Conservation (phyloP, 2,329 filamentous ascomycete genomes). For the Clarireedia homoeocarpa region DNA sequence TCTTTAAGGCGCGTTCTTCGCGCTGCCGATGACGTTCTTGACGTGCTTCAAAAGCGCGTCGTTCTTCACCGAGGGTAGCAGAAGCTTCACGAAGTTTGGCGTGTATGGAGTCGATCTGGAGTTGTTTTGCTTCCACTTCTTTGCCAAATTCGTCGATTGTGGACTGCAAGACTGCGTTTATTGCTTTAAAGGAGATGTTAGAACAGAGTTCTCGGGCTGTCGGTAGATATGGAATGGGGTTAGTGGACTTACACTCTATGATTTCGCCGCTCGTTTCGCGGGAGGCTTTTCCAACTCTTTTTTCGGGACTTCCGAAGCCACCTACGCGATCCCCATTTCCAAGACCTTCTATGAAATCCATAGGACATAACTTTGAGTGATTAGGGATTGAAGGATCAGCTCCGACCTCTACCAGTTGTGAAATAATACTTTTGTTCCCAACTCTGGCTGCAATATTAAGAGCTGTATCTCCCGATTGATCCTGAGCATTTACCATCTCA, state of each 20-base stretch:
- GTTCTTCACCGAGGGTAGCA: constrained; percentile 67
- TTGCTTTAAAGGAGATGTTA: constrained; percentile 43
- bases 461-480: constrained; percentile 90
- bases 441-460: constrained; percentile 90
- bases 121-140: constrained; percentile 77
- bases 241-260: constrained; percentile 57
- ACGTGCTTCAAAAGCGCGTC: constrained; percentile 63
- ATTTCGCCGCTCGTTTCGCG: constrained; percentile 74
- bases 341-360: constrained; percentile 76
- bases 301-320: constrained; percentile 39
- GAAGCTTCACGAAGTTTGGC: constrained; percentile 73
- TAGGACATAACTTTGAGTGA: constrained; percentile 74
- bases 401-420: constrained; percentile 91
- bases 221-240: background rate
- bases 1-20: constrained; percentile 59
- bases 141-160: constrained; percentile 72
- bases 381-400: constrained; percentile 91
- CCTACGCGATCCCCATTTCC: constrained; percentile 49
- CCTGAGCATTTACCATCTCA: constrained; percentile 92
- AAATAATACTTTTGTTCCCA: constrained; percentile 88
- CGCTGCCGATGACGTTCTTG: constrained; percentile 56
- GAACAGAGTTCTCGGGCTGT: background rate
- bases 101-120: constrained; percentile 75
- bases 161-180: constrained; percentile 73
- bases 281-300: constrained; percentile 44